Percentiles rank a stretch among this genome's conserved stretches.
Conservation (phyloP, 306 rosid genomes). For the cucumber (Cucumis sativus) region Cucumber_9930_V3 NC_026655.2:24496001-24496500, state of each 20-base stretch:
- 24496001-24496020: neutral
- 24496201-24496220: no score
- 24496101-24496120: neutral
- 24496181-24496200: no score
- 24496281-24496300: no score
- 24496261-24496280: no score
- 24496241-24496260: no score
- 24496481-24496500: neutral
- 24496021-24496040: neutral
- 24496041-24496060: neutral
- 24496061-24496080: conserved; percentile 10
- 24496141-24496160: conserved; percentile 43
- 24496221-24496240: no score
- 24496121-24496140: conserved; percentile 19
- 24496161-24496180: neutral
- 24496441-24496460: neutral
- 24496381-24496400: no score
- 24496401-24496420: neutral
- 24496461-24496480: neutral
- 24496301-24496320: no score
- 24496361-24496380: no score
- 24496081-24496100: conserved; percentile 9
- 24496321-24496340: no score
- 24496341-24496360: no score
- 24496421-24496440: neutral